A percentile compares a stretch with the other conserved stretches of the same genome.
Evolutionary conservation across 2,329 filamentous ascomycete genomes (phyloP).

Genomic region (Hymenoscyphus albidus): DNA sequence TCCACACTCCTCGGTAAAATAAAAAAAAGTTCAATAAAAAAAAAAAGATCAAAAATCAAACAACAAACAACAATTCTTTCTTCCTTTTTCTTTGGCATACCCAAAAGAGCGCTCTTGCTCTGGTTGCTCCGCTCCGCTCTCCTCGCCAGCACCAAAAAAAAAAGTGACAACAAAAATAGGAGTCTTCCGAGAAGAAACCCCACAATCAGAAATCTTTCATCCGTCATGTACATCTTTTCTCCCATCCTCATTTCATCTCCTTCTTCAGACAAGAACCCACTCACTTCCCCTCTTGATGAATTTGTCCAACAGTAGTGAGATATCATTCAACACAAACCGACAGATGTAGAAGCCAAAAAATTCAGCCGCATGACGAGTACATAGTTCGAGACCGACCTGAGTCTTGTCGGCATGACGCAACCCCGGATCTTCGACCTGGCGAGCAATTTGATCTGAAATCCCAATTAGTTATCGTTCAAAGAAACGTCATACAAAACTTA

Average conservation of each 20-base stretch:
- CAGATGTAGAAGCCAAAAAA: constrained; percentile 98
- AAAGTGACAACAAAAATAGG: no score
- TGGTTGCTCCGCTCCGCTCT: no score
- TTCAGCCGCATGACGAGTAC: constrained; percentile 87
- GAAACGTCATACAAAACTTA: constrained; percentile 45
- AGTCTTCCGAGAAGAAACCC: no score
- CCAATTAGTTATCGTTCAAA: constrained; percentile 22
- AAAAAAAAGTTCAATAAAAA: no score
- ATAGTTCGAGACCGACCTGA: constrained; percentile 90
- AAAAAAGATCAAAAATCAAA: no score
- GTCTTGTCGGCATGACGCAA: constrained; percentile 88
- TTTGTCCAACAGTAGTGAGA: constrained; percentile 85
- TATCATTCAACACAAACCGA: constrained; percentile 85
- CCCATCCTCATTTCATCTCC: background rate
- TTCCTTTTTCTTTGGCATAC: no score
- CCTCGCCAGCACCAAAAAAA: no score
- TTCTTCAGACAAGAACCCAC: constrained; percentile 63
- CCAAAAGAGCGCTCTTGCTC: no score
- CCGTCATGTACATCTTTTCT: background rate
- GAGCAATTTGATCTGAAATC: constrained; percentile 79
- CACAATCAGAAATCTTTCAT: background rate
- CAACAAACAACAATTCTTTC: no score
- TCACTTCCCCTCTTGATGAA: constrained; percentile 95
- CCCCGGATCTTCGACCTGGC: constrained; percentile 92
- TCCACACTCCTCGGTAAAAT: no score